Evolutionary conservation across 2,329 filamentous ascomycete species (phyloP), one percentile per base, ranked within the genome.

Genomic region (Arthroderma sp.): DNA sequence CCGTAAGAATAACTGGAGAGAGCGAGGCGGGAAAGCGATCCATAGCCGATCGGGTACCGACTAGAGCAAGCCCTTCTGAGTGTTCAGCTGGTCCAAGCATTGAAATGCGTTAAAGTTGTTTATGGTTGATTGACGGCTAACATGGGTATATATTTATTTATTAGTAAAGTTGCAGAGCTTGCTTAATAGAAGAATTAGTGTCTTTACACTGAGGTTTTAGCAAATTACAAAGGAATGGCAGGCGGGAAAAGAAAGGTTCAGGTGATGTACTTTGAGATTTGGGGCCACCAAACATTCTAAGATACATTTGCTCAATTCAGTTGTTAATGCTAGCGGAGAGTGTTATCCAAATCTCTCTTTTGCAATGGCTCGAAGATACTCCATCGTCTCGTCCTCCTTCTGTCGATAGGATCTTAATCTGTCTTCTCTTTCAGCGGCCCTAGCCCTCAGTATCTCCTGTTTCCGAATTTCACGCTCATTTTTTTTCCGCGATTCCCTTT

Each of bases 331-430:
- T 32, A 27, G 38, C n/a, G 29, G 27, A 27, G 9, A 27, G 9
- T 7, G 29, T 60, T 51, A 78, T 28, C 85, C 85, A 71, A 85
- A 94, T 51, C 84, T 74, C 66, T 85, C 77, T 65, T 74, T 82
- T 10, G 87, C 89, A 65, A 96, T 65, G 55, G 80, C 77, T 64
- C 74, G 82, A 57, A 96, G 58, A 73, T 86, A 87, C 40, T 77
- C 77, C 71, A 95, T 86, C 1, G 86, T 94, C 57, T 78, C 78
- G 51, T 87, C 81, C 65, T 96, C 89, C 62, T 86, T 84, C 55
- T 77, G 75, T 56, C 76, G 73, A 62, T 85, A 81, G 52, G 75
- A 78, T 54, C 73, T 70, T 42, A 88, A 58, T 54, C 79, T 74
- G 67, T 87, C 83, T 59, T 94, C 86, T 53, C 87, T 72, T 70